A percentile compares a stretch with the other conserved stretches of the same genome.
These are phyloP conservation scores for Mycena venus DNA, from an alignment of 768 basidiomycete genomes.

Conservation along the genomic window DNA sequence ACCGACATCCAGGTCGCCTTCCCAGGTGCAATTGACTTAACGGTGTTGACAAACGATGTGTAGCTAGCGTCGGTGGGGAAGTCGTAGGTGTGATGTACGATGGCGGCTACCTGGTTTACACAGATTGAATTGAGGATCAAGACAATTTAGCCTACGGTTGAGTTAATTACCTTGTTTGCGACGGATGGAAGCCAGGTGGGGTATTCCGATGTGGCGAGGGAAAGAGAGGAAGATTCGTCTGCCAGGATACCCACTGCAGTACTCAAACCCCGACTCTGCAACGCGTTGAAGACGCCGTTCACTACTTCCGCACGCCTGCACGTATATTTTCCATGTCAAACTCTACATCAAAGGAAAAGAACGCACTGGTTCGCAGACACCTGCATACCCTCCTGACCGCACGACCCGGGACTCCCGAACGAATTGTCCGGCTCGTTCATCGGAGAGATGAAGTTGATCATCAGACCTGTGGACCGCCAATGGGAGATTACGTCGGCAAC, in stretches of 20 bases:
- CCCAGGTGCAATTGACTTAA: slow-evolving; percentile 42
- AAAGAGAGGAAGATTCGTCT: slow-evolving; percentile 55
- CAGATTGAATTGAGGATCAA: neutral
- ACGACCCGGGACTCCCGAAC: slow-evolving; percentile 51
- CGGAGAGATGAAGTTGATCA: slow-evolving; percentile 55
- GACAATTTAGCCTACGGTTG: neutral
- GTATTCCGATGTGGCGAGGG: slow-evolving; percentile 48
- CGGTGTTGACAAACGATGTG: slow-evolving; percentile 43
- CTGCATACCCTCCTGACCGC: slow-evolving; percentile 62
- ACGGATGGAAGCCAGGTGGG: slow-evolving; percentile 52
- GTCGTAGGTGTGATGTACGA: slow-evolving; percentile 62
- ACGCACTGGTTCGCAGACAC: slow-evolving; percentile 54
- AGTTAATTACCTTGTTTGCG: slow-evolving; percentile 40
- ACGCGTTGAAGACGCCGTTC: slow-evolving; percentile 50
- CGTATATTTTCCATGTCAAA: no score
- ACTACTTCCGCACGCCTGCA: slow-evolving; percentile 55
- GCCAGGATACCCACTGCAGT: slow-evolving; percentile 54
- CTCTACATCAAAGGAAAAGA: no score
- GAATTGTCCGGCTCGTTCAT: slow-evolving; percentile 60
- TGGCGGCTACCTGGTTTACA: slow-evolving; percentile 47
- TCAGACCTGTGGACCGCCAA: slow-evolving; percentile 52
- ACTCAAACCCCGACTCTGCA: slow-evolving; percentile 43
- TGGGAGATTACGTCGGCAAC: slow-evolving; percentile 57
- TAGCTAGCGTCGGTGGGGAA: slow-evolving; percentile 57
- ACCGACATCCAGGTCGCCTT: slow-evolving; percentile 57